Evolutionary conservation across 2,329 filamentous ascomycete species (phyloP).

Genomic region (Penicillium sp.): DNA sequence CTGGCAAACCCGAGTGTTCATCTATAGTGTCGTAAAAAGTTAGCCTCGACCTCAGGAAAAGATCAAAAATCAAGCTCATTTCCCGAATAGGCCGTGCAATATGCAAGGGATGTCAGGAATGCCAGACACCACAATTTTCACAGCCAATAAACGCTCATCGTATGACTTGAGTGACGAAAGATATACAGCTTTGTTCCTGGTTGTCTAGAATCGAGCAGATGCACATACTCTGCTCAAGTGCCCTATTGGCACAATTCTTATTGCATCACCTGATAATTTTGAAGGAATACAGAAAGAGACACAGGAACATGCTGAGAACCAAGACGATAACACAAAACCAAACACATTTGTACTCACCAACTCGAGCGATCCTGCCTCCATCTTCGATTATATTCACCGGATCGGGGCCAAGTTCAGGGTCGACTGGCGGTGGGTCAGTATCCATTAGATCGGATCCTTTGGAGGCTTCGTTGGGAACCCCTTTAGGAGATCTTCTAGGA

Average conservation of each 20-base stretch:
- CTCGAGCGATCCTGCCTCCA: background rate
- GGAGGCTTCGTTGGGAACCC: background rate
- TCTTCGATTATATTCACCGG: background rate
- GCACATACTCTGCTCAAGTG: background rate
- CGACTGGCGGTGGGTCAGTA: background rate
- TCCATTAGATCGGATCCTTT: background rate
- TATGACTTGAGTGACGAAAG: background rate
- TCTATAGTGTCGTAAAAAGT: background rate
- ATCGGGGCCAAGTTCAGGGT: background rate
- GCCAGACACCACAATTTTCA: background rate
- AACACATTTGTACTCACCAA: constrained; percentile 27
- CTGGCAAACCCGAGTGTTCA: background rate
- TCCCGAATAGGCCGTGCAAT: background rate
- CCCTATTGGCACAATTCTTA: constrained; percentile 9
- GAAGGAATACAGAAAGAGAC: constrained; percentile 25
- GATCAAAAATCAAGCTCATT: background rate
- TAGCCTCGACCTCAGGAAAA: background rate
- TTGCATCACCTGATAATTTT: constrained; percentile 24
- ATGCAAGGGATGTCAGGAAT: constrained; percentile 18
- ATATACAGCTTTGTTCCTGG: background rate
- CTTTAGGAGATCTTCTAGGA: background rate
- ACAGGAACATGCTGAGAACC: constrained; percentile 22
- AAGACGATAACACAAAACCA: constrained; percentile 21
- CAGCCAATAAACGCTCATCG: background rate
- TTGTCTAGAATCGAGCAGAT: background rate